A percentile compares a stretch with the other conserved stretches of the same genome.
These are phyloP conservation scores for Trebouxia sp. DNA, from an alignment of 139 green algal genomes.

Conservation along the genomic window DNA sequence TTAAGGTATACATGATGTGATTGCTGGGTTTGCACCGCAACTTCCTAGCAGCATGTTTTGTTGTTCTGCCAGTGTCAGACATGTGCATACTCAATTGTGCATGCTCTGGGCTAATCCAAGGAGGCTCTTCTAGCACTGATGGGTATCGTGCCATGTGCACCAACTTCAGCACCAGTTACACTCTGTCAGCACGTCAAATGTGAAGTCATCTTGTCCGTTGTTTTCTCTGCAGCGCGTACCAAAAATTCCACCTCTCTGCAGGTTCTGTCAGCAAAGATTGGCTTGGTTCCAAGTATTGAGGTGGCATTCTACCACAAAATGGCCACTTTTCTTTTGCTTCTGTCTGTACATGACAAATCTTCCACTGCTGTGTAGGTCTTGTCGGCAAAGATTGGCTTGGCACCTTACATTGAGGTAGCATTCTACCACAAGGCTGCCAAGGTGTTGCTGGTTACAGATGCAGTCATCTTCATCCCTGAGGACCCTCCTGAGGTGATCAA, in stretches of 20 bases:
- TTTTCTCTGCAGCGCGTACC: too few relatives aligned
- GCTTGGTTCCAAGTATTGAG: constrained; percentile 10
- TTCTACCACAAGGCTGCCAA: constrained; percentile 82
- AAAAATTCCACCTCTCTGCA: neutral
- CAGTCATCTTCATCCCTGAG: constrained; percentile 70
- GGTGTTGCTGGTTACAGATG: constrained; percentile 88
- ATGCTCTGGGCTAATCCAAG: too few relatives aligned
- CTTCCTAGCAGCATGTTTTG: too few relatives aligned
- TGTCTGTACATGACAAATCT: neutral
- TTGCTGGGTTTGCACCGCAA: too few relatives aligned
- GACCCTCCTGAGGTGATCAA: constrained; percentile 59
- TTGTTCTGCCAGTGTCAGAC: too few relatives aligned
- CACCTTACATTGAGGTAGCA: constrained; percentile 44
- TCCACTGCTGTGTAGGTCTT: neutral
- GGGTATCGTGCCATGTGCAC: too few relatives aligned
- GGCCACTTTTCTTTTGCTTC: neutral
- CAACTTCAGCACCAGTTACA: too few relatives aligned
- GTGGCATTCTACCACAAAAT: constrained; percentile 86
- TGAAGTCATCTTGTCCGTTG: too few relatives aligned
- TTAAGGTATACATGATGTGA: too few relatives aligned
- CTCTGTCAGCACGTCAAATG: too few relatives aligned
- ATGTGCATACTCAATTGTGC: too few relatives aligned
- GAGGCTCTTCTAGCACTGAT: too few relatives aligned
- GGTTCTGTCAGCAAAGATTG: neutral
- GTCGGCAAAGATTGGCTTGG: constrained; percentile 17